These are phyloP conservation scores for Pinus tabuliformis DNA, from an alignment of 75 land plant genomes.

Conservation along the genomic window DNA sequence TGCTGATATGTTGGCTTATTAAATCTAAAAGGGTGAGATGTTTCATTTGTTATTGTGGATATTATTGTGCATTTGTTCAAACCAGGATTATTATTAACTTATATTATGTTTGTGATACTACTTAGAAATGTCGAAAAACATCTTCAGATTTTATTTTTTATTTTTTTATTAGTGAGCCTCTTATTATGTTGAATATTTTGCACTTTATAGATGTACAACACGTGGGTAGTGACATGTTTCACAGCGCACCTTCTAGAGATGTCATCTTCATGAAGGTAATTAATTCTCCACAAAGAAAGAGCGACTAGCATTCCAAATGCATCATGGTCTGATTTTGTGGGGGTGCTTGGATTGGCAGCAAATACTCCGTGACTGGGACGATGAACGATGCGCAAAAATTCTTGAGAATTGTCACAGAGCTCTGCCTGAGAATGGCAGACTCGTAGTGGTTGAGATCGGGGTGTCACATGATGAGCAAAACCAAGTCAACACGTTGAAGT, in stretches of 20 bases:
- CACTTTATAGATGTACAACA: background rate
- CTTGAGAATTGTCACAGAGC: slow-evolving; percentile 9
- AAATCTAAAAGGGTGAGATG: too few species aligned
- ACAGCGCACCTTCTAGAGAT: background rate
- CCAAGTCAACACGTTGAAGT: background rate
- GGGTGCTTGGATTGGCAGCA: background rate
- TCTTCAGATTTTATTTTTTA: too few species aligned
- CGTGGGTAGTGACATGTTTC: background rate
- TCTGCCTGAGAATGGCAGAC: slow-evolving; percentile 8
- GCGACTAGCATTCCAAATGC: background rate
- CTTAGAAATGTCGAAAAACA: too few species aligned
- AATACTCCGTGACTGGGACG: slow-evolving; percentile 13
- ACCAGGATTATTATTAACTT: too few species aligned
- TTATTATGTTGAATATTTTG: too few species aligned
- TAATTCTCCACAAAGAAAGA: background rate
- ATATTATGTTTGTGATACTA: too few species aligned
- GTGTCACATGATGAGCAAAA: too few species aligned
- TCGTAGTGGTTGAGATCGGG: background rate
- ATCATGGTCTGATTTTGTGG: background rate
- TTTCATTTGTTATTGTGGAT: too few species aligned
- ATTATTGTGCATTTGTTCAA: too few species aligned
- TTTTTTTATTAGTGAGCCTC: too few species aligned
- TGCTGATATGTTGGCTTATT: too few species aligned
- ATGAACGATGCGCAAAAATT: slow-evolving; percentile 8
- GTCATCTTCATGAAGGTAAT: background rate